Evolutionary conservation across 2,329 filamentous ascomycete species (phyloP).

Genomic region (Clonostachys sp.): DNA sequence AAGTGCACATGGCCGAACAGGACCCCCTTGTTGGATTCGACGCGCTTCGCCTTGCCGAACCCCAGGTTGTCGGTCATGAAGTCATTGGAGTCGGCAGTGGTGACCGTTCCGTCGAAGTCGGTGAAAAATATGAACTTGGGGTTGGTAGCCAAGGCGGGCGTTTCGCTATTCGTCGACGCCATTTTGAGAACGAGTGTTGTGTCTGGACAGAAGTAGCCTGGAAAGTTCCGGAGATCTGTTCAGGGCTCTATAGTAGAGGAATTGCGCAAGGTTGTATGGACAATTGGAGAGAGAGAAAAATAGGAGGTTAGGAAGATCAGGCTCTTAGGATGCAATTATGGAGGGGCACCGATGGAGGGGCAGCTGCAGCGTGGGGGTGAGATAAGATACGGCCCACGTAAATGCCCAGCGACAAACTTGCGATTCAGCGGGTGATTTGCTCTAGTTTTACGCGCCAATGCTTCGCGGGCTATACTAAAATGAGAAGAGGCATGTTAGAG

Average conservation of each 20-base stretch:
- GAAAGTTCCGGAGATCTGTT: background rate
- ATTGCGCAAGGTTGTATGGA: background rate
- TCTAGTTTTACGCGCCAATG: too few species aligned
- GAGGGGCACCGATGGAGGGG: slow-evolving; percentile 5
- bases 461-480: too few species aligned
- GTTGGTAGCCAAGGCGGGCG: slow-evolving; percentile 59
- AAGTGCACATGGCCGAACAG: slow-evolving; percentile 69
- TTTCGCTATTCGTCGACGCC: slow-evolving; percentile 34
- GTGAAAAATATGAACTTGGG: slow-evolving; percentile 98
- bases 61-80: slow-evolving; percentile 87
- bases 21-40: slow-evolving; percentile 70
- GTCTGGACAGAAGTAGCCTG: too few species aligned
- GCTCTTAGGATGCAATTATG: background rate
- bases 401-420: too few species aligned
- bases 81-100: slow-evolving; percentile 62
- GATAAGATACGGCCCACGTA: too few species aligned
- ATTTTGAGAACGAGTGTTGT: slow-evolving; percentile 19
- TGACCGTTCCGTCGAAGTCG: slow-evolving; percentile 97
- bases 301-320: background rate
- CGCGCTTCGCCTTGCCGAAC: slow-evolving; percentile 69
- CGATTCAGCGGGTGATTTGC: too few species aligned
- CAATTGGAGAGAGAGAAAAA: background rate
- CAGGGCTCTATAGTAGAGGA: background rate
- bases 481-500: too few species aligned
- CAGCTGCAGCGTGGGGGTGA: background rate